Evolutionary conservation across 2,329 filamentous ascomycete species (phyloP).

Genomic region (Hortaea werneckii): DNA sequence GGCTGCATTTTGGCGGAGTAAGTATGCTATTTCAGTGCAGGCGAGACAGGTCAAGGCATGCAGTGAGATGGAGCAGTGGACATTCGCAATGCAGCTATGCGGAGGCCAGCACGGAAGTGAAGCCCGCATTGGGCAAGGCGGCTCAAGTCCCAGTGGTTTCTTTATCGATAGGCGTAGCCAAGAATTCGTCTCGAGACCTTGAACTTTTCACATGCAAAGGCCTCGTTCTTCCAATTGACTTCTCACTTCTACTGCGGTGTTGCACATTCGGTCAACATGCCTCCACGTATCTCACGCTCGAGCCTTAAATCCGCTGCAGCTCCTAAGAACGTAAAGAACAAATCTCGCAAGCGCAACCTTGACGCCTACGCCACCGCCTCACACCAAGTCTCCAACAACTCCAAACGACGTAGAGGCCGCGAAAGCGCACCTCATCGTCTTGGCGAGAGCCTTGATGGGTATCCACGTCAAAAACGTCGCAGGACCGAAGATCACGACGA

Average conservation of each 20-base stretch:
- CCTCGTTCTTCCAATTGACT: not conserved
- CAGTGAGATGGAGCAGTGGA: not conserved
- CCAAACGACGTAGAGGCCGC: constrained; percentile 36
- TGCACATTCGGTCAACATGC: constrained; percentile 27
- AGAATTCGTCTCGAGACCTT: constrained; percentile 3
- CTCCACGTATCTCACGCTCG: constrained; percentile 33
- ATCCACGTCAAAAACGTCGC: constrained; percentile 32
- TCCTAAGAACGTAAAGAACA: constrained; percentile 29
- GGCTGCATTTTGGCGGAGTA: constrained; percentile 40
- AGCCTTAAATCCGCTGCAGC: constrained; percentile 19
- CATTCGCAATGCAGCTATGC: not conserved
- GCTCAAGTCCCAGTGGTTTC: too few species aligned
- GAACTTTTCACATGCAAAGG: constrained; percentile 1
- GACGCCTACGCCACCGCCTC: constrained; percentile 59
- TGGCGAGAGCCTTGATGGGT: constrained; percentile 42
- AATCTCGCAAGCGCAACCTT: constrained; percentile 44
- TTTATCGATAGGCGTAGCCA: constrained; percentile 1
- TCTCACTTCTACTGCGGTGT: not conserved
- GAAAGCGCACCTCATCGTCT: constrained; percentile 46
- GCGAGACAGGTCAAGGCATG: too few species aligned
- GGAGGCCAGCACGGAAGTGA: not conserved
- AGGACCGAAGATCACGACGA: constrained; percentile 42
- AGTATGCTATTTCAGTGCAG: not conserved
- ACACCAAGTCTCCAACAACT: constrained; percentile 16
- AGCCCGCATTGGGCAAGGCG: too few species aligned